Evolutionary conservation across 257 asterid species (phyloP).

Genomic region (Agastache rugosa): DNA sequence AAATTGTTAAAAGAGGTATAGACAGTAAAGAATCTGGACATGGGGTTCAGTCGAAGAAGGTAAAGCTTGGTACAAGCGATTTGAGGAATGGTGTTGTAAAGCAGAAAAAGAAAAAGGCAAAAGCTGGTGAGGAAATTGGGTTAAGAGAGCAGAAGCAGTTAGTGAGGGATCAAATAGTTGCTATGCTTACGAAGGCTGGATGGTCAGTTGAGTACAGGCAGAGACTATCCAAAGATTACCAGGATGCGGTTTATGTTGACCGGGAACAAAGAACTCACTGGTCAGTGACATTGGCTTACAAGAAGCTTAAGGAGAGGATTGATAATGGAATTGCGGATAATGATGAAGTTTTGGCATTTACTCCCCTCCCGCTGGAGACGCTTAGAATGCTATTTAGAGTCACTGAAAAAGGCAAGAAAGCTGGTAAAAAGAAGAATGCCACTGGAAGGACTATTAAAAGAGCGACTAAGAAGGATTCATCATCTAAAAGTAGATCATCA

Average conservation of each 20-base stretch:
- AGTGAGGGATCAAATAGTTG: constrained; percentile 71
- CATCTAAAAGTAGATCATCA: constrained; percentile 40
- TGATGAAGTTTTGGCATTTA: constrained; percentile 58
- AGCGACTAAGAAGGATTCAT: constrained; percentile 42
- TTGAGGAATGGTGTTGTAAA: constrained; percentile 26
- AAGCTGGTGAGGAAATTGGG: constrained; percentile 46
- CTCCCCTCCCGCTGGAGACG: constrained; percentile 69
- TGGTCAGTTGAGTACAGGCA: constrained; percentile 83
- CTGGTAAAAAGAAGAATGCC: constrained; percentile 39
- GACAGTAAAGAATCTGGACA: constrained; percentile 36
- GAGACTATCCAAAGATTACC: constrained; percentile 60
- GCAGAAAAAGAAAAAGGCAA: constrained; percentile 20
- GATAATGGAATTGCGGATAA: constrained; percentile 68
- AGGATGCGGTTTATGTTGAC: constrained; percentile 87
- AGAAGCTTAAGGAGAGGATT: constrained; percentile 62
- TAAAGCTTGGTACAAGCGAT: constrained; percentile 19
- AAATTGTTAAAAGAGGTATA: constrained; percentile 34
- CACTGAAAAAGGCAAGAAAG: constrained; percentile 52
- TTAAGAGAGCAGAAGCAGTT: constrained; percentile 68
- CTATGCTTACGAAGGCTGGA: constrained; percentile 71
- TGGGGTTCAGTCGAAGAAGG: constrained; percentile 37
- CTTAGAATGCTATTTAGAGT: constrained; percentile 61
- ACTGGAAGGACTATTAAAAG: constrained; percentile 44
- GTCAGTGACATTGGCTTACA: constrained; percentile 92
- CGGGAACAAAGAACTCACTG: constrained; percentile 65